Evolutionary conservation across 2,329 filamentous ascomycete genomes (phyloP).

Genomic region (Apiospora kogelbergensis): DNA sequence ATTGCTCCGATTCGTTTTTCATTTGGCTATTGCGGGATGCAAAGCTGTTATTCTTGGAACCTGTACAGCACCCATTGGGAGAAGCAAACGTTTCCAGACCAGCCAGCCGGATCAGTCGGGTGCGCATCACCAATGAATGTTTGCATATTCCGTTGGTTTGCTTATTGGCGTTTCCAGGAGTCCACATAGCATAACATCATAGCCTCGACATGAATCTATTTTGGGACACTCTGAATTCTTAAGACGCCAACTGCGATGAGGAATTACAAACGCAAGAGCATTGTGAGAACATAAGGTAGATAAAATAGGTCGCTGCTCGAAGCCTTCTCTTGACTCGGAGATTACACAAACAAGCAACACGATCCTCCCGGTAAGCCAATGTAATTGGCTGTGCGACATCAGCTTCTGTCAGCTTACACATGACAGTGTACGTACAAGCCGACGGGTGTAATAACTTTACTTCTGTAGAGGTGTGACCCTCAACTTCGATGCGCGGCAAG

Average conservation of each 20-base stretch:
- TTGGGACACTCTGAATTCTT: neutral
- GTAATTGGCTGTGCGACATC: neutral
- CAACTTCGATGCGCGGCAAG: neutral
- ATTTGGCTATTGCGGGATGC: neutral
- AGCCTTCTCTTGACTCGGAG: neutral
- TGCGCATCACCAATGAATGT: neutral
- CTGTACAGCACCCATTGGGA: neutral
- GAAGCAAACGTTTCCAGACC: neutral
- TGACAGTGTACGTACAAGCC: neutral
- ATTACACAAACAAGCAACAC: neutral
- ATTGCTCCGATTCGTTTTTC: neutral
- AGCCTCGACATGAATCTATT: neutral
- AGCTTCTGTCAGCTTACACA: neutral
- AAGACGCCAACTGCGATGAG: neutral
- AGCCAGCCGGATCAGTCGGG: neutral
- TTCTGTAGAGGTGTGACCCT: neutral
- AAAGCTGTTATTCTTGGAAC: neutral
- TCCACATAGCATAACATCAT: neutral
- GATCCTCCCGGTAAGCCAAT: neutral
- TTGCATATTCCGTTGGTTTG: neutral
- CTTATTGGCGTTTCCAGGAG: neutral
- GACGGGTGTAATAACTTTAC: neutral
- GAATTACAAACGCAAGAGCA: neutral
- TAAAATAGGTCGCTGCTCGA: too few species aligned
- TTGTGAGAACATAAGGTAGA: neutral